Percentiles rank a stretch among this genome's conserved stretches.
Evolutionary conservation across 1,139 yeast species (phyloP).

Genomic region (Nematodospora anomalae): DNA sequence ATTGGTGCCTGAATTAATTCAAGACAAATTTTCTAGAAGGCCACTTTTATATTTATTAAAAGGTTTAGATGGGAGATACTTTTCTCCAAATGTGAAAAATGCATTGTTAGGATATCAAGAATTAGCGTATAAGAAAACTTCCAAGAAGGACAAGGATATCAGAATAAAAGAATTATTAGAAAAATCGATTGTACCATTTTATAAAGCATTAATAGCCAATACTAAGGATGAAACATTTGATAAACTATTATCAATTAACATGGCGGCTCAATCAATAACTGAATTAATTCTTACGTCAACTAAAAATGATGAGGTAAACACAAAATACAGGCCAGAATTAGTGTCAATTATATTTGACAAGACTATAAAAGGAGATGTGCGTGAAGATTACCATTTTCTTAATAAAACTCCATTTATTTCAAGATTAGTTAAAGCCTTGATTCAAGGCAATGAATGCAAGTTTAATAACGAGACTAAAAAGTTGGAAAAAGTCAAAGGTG

Average conservation of each 20-base stretch:
- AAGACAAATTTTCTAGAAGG: slow-evolving; percentile 81
- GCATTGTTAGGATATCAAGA: slow-evolving; percentile 62
- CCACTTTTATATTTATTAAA: slow-evolving; percentile 80
- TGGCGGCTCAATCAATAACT: slow-evolving; percentile 81
- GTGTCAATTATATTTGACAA: slow-evolving; percentile 54
- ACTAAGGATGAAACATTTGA: slow-evolving; percentile 27
- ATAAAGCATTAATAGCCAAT: slow-evolving; percentile 47
- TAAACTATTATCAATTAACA: slow-evolving; percentile 58
- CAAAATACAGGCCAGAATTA: slow-evolving; percentile 47
- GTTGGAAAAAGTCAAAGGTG: slow-evolving; percentile 43
- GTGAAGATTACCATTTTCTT: slow-evolving; percentile 64
- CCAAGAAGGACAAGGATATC: slow-evolving; percentile 81
- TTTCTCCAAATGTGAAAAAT: slow-evolving; percentile 66
- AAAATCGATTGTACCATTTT: slow-evolving; percentile 66
- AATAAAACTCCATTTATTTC: slow-evolving; percentile 70
- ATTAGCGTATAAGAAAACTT: slow-evolving; percentile 64
- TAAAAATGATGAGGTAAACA: slow-evolving; percentile 48
- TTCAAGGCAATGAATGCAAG: slow-evolving; percentile 63
- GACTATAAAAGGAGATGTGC: slow-evolving; percentile 69
- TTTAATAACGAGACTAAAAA: slow-evolving; percentile 70
- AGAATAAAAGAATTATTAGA: slow-evolving; percentile 71
- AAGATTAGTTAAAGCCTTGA: slow-evolving; percentile 73
- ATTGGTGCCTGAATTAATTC: slow-evolving; percentile 55
- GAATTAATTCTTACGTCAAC: slow-evolving; percentile 65
- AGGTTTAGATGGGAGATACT: slow-evolving; percentile 81